phyloP scores from a whole-genome alignment of 495 filamentous ascomycete genomes.

The Podospora pseudoanserina region DNA sequence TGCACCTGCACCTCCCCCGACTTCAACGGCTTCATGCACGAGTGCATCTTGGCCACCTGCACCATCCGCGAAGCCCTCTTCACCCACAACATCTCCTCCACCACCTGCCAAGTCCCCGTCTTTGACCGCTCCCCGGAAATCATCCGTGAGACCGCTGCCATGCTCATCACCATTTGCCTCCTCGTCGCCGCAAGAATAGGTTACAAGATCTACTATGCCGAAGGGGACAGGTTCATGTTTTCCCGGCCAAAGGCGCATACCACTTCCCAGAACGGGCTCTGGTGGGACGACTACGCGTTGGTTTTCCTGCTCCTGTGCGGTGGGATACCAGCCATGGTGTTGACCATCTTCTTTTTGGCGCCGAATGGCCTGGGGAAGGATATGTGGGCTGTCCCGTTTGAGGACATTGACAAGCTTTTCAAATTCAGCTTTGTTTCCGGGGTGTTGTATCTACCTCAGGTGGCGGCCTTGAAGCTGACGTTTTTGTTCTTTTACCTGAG shows the following conservation, averaged over 20 bases:
- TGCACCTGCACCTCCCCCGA: not conserved
- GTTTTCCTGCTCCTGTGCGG: constrained; percentile 1
- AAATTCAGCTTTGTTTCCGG: constrained; percentile 14
- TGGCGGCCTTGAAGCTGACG: constrained; percentile 13
- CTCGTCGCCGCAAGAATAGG: not conserved
- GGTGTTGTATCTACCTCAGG: constrained; percentile 15
- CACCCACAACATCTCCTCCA: not conserved
- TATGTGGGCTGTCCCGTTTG: constrained; percentile 15
- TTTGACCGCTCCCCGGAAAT: not conserved
- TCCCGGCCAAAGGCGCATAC: not conserved
- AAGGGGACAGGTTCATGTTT: not conserved
- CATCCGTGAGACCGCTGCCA: not conserved
- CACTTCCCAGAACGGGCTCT: not conserved
- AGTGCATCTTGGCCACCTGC: not conserved
- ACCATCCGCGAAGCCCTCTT: not conserved
- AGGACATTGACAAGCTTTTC: constrained; percentile 13
- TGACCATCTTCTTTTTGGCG: constrained; percentile 7
- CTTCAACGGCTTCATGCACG: not conserved
- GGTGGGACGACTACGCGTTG: constrained; percentile 11
- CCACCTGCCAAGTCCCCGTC: not conserved
- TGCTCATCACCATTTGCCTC: not conserved
- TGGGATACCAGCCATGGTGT: constrained; percentile 3
- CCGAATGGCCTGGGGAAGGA: constrained; percentile 17
- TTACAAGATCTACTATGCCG: not conserved
- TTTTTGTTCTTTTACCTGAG: constrained; percentile 21